Conservation (phyloP, 768 basidiomycete genomes). For the Baorangia bicolor region DNA sequence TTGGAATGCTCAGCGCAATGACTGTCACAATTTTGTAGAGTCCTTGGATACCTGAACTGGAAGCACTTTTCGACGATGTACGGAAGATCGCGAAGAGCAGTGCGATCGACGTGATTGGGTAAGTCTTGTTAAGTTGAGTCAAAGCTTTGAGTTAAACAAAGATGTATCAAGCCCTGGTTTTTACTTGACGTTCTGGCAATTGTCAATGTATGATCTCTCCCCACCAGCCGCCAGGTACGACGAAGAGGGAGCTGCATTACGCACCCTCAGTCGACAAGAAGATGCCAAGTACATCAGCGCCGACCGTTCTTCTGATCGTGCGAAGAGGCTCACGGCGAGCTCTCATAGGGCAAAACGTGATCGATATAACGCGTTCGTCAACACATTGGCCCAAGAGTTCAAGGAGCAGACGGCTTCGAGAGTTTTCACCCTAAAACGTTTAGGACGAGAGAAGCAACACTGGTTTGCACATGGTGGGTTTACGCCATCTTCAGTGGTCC, state of each 20-base stretch:
- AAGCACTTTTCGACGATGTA: slow-evolving; percentile 72
- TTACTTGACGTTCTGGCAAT: slow-evolving; percentile 96
- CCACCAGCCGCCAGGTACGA: slow-evolving; percentile 79
- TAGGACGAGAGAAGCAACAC: slow-evolving; percentile 73
- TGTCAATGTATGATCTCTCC: slow-evolving; percentile 85
- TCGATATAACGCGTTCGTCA: slow-evolving; percentile 60
- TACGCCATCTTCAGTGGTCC: not conserved
- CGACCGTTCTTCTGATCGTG: slow-evolving; percentile 70
- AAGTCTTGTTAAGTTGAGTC: slow-evolving; percentile 28
- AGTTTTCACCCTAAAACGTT: slow-evolving; percentile 71
- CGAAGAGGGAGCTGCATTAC: slow-evolving; percentile 64
- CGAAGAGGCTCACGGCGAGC: slow-evolving; percentile 53
- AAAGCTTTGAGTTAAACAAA: slow-evolving; percentile 3
- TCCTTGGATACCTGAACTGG: slow-evolving; percentile 80
- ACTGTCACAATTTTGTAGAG: slow-evolving; percentile 38
- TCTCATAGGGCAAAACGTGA: slow-evolving; percentile 64
- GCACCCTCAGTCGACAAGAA: slow-evolving; percentile 64
- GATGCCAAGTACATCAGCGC: slow-evolving; percentile 60
- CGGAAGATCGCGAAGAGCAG: slow-evolving; percentile 67
- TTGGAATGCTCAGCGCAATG: slow-evolving; percentile 1
- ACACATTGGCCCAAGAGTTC: slow-evolving; percentile 62
- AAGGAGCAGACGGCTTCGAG: slow-evolving; percentile 75
- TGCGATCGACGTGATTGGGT: slow-evolving; percentile 71
- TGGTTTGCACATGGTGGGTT: slow-evolving; percentile 73
- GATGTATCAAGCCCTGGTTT: slow-evolving; percentile 69